A percentile compares a stretch with the other conserved stretches of the same genome.
Evolutionary conservation across 129 eudicot genomes (phyloP).

Genomic region (Calendula officinalis): DNA sequence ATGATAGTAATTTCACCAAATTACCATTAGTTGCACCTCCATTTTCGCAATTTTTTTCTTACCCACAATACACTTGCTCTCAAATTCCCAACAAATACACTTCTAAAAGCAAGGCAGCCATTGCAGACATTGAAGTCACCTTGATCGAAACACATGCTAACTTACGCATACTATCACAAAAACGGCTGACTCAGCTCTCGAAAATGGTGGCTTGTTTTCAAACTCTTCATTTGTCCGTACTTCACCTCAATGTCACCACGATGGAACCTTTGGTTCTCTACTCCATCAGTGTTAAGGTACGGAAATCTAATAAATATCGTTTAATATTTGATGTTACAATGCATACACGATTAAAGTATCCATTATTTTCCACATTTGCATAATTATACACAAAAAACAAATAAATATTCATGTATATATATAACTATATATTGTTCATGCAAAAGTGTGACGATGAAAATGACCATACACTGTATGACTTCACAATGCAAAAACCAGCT

Average conservation of each 20-base stretch:
- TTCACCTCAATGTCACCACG: slow-evolving; percentile 91
- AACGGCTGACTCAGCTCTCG: slow-evolving; percentile 63
- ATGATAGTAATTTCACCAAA: slow-evolving; percentile 18
- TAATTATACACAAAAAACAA: slow-evolving; percentile 8
- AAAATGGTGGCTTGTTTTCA: slow-evolving; percentile 82
- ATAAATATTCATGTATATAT: slow-evolving; percentile 5
- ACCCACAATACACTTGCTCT: slow-evolving; percentile 68
- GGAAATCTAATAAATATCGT: background rate
- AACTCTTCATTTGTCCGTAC: slow-evolving; percentile 53
- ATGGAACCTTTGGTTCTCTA: slow-evolving; percentile 83
- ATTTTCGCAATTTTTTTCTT: slow-evolving; percentile 60
- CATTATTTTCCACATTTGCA: slow-evolving; percentile 6
- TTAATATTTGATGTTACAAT: background rate
- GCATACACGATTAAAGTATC: background rate
- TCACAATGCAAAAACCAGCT: slow-evolving; percentile 57
- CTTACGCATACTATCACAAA: slow-evolving; percentile 59
- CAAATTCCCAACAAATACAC: slow-evolving; percentile 52
- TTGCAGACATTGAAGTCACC: slow-evolving; percentile 85
- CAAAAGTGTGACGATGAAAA: slow-evolving; percentile 46
- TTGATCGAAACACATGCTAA: slow-evolving; percentile 94
- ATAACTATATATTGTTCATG: slow-evolving; percentile 17
- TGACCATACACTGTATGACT: slow-evolving; percentile 58
- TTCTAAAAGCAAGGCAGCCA: slow-evolving; percentile 57
- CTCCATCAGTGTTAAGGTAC: slow-evolving; percentile 95
- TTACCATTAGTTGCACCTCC: slow-evolving; percentile 26